A percentile compares a stretch with the other conserved stretches of the same genome.
Conservation (phyloP, 306 rosid genomes). For the Fragaria iinumae region DNA sequence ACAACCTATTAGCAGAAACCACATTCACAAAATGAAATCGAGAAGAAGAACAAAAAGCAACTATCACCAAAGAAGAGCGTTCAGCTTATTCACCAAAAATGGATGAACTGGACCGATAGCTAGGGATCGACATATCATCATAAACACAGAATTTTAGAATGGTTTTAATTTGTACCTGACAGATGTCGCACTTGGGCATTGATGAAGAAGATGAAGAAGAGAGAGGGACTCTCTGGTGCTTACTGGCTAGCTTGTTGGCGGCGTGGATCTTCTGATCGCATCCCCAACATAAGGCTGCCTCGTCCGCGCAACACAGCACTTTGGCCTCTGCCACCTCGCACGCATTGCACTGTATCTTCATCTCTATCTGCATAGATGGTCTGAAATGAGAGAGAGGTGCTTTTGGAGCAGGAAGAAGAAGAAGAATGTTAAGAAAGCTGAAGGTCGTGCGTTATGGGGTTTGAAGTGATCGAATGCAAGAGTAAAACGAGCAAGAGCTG, state of each 20-base stretch:
- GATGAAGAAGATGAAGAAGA: conserved; percentile 37
- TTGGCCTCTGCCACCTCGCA: conserved; percentile 84
- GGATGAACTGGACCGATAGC: background rate
- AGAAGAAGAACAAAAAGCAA: background rate
- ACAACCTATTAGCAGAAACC: background rate
- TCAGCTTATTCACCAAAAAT: background rate
- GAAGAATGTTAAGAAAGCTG: background rate
- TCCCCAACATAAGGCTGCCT: conserved; percentile 86
- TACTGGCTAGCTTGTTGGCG: conserved; percentile 71
- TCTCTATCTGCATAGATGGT: conserved; percentile 21
- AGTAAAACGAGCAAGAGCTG: background rate
- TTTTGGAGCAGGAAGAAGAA: background rate
- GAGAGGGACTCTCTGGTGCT: conserved; percentile 78
- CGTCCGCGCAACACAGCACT: conserved; percentile 76
- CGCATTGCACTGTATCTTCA: conserved; percentile 96
- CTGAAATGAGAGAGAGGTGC: background rate
- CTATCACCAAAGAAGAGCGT: background rate
- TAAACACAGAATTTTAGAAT: background rate
- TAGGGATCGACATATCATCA: background rate
- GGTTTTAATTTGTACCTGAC: background rate
- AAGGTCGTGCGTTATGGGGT: background rate
- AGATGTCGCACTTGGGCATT: conserved; percentile 55
- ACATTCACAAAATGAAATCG: background rate
- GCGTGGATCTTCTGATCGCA: conserved; percentile 75
- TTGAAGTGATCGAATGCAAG: background rate